Conservation (phyloP, 495 filamentous ascomycete species). For the Geopyxis carbonaria region DNA sequence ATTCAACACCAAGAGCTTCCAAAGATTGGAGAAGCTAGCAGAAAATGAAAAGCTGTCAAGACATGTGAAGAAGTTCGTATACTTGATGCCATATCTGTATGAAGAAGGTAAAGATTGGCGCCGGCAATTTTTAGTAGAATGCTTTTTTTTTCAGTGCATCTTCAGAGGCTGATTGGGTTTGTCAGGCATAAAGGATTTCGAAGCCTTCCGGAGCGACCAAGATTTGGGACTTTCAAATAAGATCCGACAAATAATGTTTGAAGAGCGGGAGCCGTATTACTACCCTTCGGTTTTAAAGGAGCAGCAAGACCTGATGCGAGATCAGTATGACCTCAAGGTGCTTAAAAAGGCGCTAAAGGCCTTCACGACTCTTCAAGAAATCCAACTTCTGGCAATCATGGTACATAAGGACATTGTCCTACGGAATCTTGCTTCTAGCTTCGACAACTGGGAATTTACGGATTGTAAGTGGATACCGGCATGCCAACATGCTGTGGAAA, state of each 20-base stretch:
- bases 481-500: slow-evolving; percentile 21
- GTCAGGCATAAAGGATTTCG: slow-evolving; percentile 21
- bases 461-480: slow-evolving; percentile 26
- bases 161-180: neutral
- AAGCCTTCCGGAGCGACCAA: slow-evolving; percentile 21
- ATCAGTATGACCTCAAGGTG: slow-evolving; percentile 17
- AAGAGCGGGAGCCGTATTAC: slow-evolving; percentile 21
- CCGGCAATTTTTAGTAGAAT: neutral
- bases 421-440: slow-evolving; percentile 20
- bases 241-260: slow-evolving; percentile 24
- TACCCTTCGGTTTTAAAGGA: slow-evolving; percentile 20
- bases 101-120: slow-evolving; percentile 20
- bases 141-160: neutral
- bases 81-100: slow-evolving; percentile 26
- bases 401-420: slow-evolving; percentile 25
- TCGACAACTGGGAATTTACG: slow-evolving; percentile 23
- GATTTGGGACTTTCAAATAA: slow-evolving; percentile 22
- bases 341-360: slow-evolving; percentile 24
- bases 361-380: slow-evolving; percentile 20
- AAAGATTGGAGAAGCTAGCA: slow-evolving; percentile 19
- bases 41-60: slow-evolving; percentile 18
- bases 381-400: slow-evolving; percentile 22
- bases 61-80: slow-evolving; percentile 26
- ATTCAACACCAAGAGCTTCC: slow-evolving; percentile 24
- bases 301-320: slow-evolving; percentile 23